These are phyloP conservation scores for Apophysomyces trapeziformis DNA, from an alignment of 371 early-diverging fungal genomes.

Conservation along the genomic window DNA sequence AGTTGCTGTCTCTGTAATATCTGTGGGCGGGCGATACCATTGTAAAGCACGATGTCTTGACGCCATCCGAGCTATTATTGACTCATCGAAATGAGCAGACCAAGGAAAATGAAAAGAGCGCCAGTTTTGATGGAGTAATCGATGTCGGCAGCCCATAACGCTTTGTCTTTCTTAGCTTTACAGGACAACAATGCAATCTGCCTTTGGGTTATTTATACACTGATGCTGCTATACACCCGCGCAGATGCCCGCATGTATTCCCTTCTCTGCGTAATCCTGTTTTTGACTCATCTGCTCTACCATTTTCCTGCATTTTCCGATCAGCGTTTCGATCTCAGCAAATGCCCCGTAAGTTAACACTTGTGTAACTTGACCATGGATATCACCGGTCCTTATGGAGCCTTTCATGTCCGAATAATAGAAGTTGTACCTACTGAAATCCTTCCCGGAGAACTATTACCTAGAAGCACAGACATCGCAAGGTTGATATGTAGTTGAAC, in stretches of 20 bases:
- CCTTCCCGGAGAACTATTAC: too few species aligned
- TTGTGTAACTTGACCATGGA: too few species aligned
- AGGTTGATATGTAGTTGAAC: too few species aligned
- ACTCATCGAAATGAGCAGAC: conserved; percentile 39
- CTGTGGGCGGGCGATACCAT: conserved; percentile 16
- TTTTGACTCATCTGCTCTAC: conserved; percentile 4
- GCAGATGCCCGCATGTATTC: neutral
- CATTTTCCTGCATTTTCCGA: neutral
- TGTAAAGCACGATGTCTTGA: neutral
- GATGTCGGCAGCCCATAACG: conserved; percentile 28
- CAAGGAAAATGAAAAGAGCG: conserved; percentile 38
- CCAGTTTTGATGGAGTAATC: conserved; percentile 34
- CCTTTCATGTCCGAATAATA: too few species aligned
- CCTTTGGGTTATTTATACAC: too few species aligned
- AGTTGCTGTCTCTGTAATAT: conserved; percentile 28
- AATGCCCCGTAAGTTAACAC: neutral
- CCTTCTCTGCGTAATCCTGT: neutral
- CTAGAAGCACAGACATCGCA: too few species aligned
- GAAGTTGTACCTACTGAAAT: too few species aligned
- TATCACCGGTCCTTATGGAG: too few species aligned
- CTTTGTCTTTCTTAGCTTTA: neutral
- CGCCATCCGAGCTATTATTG: conserved; percentile 13
- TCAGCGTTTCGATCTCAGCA: neutral
- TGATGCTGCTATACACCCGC: neutral
- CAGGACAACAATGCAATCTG: neutral